Conservation (phyloP, 768 basidiomycete genomes). For the Lentinula boryana region DNA sequence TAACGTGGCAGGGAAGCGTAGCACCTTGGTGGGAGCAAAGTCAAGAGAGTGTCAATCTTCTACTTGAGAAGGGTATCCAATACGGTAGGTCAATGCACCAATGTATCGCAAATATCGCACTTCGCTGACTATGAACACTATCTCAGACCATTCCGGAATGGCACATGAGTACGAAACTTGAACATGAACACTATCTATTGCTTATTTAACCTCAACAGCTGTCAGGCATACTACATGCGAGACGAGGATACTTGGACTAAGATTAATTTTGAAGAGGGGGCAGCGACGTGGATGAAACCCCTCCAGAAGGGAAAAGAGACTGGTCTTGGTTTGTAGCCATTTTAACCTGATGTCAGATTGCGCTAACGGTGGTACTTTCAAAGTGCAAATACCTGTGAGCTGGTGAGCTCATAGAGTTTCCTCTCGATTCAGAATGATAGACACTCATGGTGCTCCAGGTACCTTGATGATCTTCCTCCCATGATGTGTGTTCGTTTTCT, state of each 20-base stretch:
- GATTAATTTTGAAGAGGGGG: conserved; percentile 55
- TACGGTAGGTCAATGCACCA: conserved; percentile 42
- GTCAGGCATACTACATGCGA: conserved; percentile 62
- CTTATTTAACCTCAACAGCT: conserved; percentile 23
- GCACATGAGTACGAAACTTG: conserved; percentile 35
- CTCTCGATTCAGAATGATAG: not conserved
- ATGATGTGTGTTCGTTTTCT: conserved; percentile 45
- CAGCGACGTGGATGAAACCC: conserved; percentile 72
- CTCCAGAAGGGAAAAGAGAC: conserved; percentile 58
- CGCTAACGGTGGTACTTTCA: not conserved
- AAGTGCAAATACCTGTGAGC: conserved; percentile 56
- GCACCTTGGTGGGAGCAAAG: conserved; percentile 75
- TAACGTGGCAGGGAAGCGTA: conserved; percentile 40
- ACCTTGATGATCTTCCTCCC: conserved; percentile 69
- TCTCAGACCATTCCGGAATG: conserved; percentile 52
- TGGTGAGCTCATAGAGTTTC: conserved; percentile 36
- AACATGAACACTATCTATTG: not conserved
- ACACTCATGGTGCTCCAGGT: conserved; percentile 21
- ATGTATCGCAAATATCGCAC: conserved; percentile 8
- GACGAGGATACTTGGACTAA: conserved; percentile 69
- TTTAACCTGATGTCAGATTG: not conserved
- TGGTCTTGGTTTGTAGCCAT: conserved; percentile 37
- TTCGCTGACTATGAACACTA: conserved; percentile 13
- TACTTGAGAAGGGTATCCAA: conserved; percentile 69
- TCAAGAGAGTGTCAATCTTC: conserved; percentile 49